A percentile compares a stretch with the other conserved stretches of the same genome.
Evolutionary conservation across 2,329 filamentous ascomycete species (phyloP).

Genomic region (Colletotrichum sp.): DNA sequence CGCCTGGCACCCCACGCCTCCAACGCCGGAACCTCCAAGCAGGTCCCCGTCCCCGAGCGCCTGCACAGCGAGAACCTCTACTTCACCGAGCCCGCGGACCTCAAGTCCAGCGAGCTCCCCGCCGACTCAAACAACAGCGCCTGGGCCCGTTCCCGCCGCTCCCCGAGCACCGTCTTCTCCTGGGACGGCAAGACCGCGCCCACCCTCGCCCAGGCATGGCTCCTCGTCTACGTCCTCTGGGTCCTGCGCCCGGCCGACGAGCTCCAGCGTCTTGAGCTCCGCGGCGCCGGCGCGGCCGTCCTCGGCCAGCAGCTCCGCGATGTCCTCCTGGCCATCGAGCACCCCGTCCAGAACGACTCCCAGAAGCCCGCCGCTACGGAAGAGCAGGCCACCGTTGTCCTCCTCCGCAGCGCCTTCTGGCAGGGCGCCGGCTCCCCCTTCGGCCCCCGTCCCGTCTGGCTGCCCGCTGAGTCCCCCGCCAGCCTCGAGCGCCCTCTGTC

Average conservation of each 20-base stretch:
- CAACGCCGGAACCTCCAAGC: slow-evolving; percentile 26
- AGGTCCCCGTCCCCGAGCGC: slow-evolving; percentile 33
- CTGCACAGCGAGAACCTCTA: slow-evolving; percentile 41
- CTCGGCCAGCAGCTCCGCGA: slow-evolving; percentile 47
- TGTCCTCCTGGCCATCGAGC: slow-evolving; percentile 54
- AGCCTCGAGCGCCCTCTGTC: slow-evolving; percentile 42
- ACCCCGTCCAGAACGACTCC: slow-evolving; percentile 42
- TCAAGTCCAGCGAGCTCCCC: slow-evolving; percentile 55
- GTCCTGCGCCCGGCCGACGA: slow-evolving; percentile 54
- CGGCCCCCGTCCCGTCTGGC: slow-evolving; percentile 68
- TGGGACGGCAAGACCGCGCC: slow-evolving; percentile 49
- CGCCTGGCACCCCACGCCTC: slow-evolving; percentile 37
- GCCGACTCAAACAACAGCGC: slow-evolving; percentile 58
- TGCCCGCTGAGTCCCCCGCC: slow-evolving; percentile 48
- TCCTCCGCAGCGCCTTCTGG: slow-evolving; percentile 68
- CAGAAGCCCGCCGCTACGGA: slow-evolving; percentile 31
- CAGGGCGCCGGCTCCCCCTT: slow-evolving; percentile 73
- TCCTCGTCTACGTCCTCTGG: slow-evolving; percentile 58
- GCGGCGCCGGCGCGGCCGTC: slow-evolving; percentile 39
- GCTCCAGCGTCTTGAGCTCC: slow-evolving; percentile 51
- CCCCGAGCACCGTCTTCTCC: slow-evolving; percentile 48
- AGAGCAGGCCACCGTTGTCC: slow-evolving; percentile 40
- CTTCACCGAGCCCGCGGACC: slow-evolving; percentile 51
- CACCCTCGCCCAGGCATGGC: slow-evolving; percentile 56
- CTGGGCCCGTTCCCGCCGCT: slow-evolving; percentile 61